Percentiles rank a stretch among this genome's conserved stretches.
These are phyloP conservation scores for Linum trigynum DNA, from an alignment of 345 rosid genomes.

Conservation along the genomic window DNA sequence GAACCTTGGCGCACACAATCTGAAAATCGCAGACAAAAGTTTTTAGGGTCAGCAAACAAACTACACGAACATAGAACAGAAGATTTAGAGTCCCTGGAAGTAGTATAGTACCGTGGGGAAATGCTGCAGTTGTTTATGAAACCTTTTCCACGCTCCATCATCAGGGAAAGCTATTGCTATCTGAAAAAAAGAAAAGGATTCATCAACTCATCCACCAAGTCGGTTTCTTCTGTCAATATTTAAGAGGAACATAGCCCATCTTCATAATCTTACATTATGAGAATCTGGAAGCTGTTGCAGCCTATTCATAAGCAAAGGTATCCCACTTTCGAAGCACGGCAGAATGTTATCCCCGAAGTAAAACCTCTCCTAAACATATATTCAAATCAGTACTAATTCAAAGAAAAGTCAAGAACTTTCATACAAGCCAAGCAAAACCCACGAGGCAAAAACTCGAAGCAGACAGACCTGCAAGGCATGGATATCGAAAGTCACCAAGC, in stretches of 20 bases:
- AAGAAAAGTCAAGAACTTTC: slow-evolving; percentile 3
- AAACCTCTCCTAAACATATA: slow-evolving; percentile 65
- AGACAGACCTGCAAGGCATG: slow-evolving; percentile 82
- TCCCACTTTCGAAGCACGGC: slow-evolving; percentile 94
- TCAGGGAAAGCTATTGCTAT: slow-evolving; percentile 97
- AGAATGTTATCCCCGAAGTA: slow-evolving; percentile 89
- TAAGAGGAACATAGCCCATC: neutral
- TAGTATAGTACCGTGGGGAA: slow-evolving; percentile 59
- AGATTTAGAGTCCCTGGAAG: neutral
- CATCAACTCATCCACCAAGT: neutral
- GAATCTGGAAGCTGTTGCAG: slow-evolving; percentile 86
- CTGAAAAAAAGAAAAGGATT: slow-evolving; percentile 34
- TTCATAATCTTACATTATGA: slow-evolving; percentile 50
- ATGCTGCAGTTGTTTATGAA: slow-evolving; percentile 94
- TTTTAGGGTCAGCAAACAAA: neutral
- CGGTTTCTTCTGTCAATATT: neutral
- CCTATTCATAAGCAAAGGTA: slow-evolving; percentile 79
- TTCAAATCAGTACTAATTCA: neutral
- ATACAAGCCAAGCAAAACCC: neutral
- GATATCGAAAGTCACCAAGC: slow-evolving; percentile 92
- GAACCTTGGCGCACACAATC: slow-evolving; percentile 94
- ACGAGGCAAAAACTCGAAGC: neutral
- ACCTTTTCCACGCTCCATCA: slow-evolving; percentile 98
- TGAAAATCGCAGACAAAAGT: slow-evolving; percentile 17
- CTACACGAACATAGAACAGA: neutral